Conservation (phyloP, 768 basidiomycete species). For the Tulasnella sp. region DNA sequence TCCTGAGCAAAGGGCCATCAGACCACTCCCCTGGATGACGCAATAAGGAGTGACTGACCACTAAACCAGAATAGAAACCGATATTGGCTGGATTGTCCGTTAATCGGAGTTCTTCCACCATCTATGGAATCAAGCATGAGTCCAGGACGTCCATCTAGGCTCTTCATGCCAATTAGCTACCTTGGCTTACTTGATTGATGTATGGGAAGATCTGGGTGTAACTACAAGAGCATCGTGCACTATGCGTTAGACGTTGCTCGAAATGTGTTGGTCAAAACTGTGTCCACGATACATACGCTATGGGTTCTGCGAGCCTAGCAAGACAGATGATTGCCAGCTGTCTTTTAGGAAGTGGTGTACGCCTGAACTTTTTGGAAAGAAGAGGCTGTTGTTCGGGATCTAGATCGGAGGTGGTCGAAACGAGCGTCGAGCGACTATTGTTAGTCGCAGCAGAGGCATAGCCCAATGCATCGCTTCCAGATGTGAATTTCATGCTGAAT, state of each 20-base stretch:
- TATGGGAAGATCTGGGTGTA: conserved; percentile 16
- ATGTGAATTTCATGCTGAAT: no score
- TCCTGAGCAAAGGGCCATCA: background rate
- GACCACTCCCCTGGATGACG: background rate
- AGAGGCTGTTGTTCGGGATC: background rate
- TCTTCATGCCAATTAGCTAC: background rate
- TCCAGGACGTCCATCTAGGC: no score
- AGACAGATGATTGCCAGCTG: conserved; percentile 15
- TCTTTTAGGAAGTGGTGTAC: conserved; percentile 18
- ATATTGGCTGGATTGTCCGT: conserved; percentile 15
- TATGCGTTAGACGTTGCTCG: no score
- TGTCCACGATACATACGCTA: conserved; percentile 3
- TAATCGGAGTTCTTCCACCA: conserved; percentile 16
- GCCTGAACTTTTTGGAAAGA: background rate
- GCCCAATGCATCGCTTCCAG: no score
- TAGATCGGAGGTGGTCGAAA: background rate
- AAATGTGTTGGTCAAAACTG: background rate
- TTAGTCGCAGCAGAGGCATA: no score
- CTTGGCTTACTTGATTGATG: conserved; percentile 15
- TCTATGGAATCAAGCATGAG: background rate
- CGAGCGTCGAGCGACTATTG: no score
- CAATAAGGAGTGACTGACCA: background rate
- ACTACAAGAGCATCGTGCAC: no score
- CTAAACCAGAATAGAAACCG: conserved; percentile 13
- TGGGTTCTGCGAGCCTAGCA: conserved; percentile 19